Conservation (phyloP, 345 rosid species). For the Populus nigra region DNA sequence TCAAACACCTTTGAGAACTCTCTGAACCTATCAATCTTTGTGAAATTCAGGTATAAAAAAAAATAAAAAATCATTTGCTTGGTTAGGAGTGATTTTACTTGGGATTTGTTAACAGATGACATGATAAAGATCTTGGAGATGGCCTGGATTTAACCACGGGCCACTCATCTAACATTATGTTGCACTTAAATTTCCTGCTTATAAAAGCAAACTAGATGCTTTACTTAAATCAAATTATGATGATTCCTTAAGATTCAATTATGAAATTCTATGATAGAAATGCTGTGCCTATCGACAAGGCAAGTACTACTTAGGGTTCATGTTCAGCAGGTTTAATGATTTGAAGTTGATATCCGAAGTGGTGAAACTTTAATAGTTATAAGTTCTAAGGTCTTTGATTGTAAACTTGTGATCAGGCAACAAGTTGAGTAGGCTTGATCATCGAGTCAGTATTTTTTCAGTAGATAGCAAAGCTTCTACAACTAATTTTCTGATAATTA, state of each 20-base stretch:
- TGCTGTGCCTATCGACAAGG: conserved; percentile 27
- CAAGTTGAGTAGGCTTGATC: conserved; percentile 16
- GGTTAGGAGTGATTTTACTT: neutral
- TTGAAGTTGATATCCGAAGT: conserved; percentile 20
- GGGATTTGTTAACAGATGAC: too few relatives aligned
- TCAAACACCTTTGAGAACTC: too few relatives aligned
- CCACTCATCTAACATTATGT: neutral
- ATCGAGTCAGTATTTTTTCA: neutral
- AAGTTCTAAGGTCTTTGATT: conserved; percentile 28
- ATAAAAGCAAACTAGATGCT: conserved; percentile 40
- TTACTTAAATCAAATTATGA: conserved; percentile 37
- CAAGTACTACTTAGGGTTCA: conserved; percentile 22
- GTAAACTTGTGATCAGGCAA: conserved; percentile 24
- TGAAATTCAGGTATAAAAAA: neutral
- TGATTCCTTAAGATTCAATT: conserved; percentile 29
- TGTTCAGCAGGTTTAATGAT: conserved; percentile 27
- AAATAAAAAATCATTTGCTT: too few relatives aligned
- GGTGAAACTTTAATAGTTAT: conserved; percentile 21
- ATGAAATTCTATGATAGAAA: conserved; percentile 25
- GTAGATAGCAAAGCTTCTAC: conserved; percentile 4
- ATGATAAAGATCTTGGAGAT: neutral
- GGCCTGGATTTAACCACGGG: neutral
- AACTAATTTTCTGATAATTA: neutral
- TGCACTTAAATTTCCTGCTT: conserved; percentile 33
- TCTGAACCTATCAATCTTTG: neutral